A percentile compares a stretch with the other conserved stretches of the same genome.
These are phyloP conservation scores for Eucalyptus tenuipes DNA, from an alignment of 345 rosid species.

Conservation along the genomic window DNA sequence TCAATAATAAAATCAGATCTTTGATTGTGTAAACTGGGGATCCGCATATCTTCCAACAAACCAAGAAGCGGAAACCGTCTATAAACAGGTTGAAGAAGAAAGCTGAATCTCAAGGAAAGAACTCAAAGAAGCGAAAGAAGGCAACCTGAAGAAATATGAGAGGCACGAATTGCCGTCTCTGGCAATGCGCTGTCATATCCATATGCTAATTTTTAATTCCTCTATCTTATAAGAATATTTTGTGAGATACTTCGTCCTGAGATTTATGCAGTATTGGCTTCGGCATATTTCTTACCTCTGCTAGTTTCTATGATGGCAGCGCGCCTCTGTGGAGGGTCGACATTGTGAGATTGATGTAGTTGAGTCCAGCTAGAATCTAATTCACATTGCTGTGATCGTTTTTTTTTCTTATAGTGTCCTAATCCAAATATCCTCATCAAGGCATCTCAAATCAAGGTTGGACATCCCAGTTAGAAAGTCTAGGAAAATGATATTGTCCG, in stretches of 20 bases:
- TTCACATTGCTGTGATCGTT: neutral
- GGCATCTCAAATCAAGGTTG: neutral
- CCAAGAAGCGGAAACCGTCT: conserved; percentile 11
- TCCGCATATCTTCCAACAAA: too few species aligned
- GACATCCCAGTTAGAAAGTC: too few species aligned
- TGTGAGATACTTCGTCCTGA: neutral
- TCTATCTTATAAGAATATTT: neutral
- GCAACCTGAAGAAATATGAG: neutral
- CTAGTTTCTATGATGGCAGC: neutral
- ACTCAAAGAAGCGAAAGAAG: conserved; percentile 11
- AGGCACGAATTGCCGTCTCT: neutral
- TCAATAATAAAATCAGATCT: too few species aligned
- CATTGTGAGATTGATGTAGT: neutral
- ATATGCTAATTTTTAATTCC: neutral
- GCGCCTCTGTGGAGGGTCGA: neutral
- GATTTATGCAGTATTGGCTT: neutral
- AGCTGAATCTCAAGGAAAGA: conserved; percentile 2
- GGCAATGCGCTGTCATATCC: neutral
- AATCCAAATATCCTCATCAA: neutral
- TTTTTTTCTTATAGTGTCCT: neutral
- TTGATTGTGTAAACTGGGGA: too few species aligned
- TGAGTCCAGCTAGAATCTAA: neutral
- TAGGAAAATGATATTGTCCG: too few species aligned
- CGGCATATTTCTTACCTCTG: neutral
- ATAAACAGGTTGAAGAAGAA: neutral